Evolutionary conservation across 1,284 basidiomycete genomes (phyloP), one percentile per base, ranked within the genome.

Genomic region (Heterobasidion irregulare): DNA sequence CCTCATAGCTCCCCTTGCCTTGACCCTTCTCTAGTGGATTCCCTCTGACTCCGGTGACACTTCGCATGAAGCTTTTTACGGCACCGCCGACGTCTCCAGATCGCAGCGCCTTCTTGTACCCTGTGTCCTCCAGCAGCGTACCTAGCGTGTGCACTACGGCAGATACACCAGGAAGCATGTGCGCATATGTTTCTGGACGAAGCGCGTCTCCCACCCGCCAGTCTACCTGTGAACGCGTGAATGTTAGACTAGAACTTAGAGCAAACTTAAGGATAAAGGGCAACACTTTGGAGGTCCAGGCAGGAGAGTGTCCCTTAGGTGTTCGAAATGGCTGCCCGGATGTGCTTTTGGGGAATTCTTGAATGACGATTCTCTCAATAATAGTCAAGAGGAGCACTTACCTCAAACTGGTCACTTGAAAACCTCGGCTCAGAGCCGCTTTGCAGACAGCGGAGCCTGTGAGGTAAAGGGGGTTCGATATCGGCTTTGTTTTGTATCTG

Each of bases 131-230:
- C 50, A 98, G 76, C 51, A 99, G 81, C 44, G 89, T 93, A 46
- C 96, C 96, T n/a, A 98, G 79, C 1, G 97, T 96, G 67, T 98
- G 94, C 41, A 98, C 93, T 26, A 97, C 89, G 3, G 90, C 93
- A 13, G 81, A 80, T 33, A 79, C 80, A 53, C 70, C 70, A 2
- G 81, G 75, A 38, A 96, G 75, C 16, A 94, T 73, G 55, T 83
- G 74, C 13, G 77, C 73, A 70, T 94, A 97, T 9, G 85, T 78
- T 52, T 82, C 72, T 0, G 94, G 93, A 47, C 83, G 72, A 54
- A 94, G 80, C 5, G 92, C 93, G 57, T 89, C 82, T 16, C 83
- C 94, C 58, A 75, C 74, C 62, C 84, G 80, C 92, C 93, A 97
- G 57, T 84, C 76, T n/a, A 93, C 92, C 83, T 87, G 71, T 36